Conservation (phyloP, 106 monocot genomes). For the Iris macrosiphon region DNA sequence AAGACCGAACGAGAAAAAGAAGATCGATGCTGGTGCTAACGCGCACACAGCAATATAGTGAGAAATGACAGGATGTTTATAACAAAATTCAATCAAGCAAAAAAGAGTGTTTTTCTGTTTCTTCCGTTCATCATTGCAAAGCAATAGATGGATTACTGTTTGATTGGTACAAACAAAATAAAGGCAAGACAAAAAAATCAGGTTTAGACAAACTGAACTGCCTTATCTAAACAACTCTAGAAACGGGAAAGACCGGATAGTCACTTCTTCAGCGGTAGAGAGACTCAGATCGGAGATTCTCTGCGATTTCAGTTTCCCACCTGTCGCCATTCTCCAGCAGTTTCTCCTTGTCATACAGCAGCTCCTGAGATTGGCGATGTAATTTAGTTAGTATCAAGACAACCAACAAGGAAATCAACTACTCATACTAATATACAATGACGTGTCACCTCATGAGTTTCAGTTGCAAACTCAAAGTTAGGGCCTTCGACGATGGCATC, state of each 20-base stretch:
- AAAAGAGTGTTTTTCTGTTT: too few relatives aligned
- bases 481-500: constrained; percentile 97
- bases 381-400: neutral
- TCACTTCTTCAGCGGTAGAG: constrained; percentile 49
- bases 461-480: constrained; percentile 98
- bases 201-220: too few relatives aligned
- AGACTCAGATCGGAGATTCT: constrained; percentile 81
- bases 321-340: constrained; percentile 90
- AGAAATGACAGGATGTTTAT: too few relatives aligned
- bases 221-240: neutral
- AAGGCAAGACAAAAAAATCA: too few relatives aligned
- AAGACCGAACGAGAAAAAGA: too few relatives aligned
- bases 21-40: too few relatives aligned
- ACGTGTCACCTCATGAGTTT: constrained; percentile 78
- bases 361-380: constrained; percentile 39
- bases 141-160: too few relatives aligned
- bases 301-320: constrained; percentile 95
- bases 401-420: neutral
- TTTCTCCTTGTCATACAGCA: constrained; percentile 96
- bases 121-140: too few relatives aligned
- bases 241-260: neutral
- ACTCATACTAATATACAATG: neutral
- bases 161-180: too few relatives aligned
- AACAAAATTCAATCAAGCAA: too few relatives aligned
- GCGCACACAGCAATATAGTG: too few relatives aligned